Conservation (phyloP, 345 rosid genomes). For the Syzygium aqueum region DNA sequence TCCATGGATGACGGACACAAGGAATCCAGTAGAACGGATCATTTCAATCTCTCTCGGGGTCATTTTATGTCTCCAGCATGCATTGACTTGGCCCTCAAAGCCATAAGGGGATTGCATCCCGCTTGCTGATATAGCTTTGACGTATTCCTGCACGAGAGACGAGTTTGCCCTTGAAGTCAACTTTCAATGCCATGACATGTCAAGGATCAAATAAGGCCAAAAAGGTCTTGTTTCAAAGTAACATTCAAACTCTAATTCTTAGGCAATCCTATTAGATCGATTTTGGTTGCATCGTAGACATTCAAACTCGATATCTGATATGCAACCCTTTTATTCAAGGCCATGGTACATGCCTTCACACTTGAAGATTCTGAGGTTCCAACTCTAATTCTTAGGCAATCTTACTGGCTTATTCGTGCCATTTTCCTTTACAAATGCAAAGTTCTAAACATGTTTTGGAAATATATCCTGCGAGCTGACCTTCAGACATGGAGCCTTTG, state of each 20-base stretch:
- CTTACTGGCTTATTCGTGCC: neutral
- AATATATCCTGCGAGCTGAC: neutral
- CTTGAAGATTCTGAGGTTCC: neutral
- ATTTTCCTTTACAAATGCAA: neutral
- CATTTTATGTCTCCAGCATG: conserved; percentile 92
- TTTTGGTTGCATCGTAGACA: too few relatives aligned
- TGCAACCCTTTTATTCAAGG: neutral
- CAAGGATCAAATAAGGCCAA: neutral
- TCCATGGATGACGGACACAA: conserved; percentile 90
- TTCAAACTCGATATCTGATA: neutral
- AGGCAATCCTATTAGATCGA: too few relatives aligned
- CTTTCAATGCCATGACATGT: neutral
- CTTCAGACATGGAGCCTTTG: neutral
- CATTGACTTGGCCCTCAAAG: conserved; percentile 88
- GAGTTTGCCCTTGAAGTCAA: neutral
- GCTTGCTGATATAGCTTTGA: conserved; percentile 77
- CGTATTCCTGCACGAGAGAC: conserved; percentile 58
- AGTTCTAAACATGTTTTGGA: neutral
- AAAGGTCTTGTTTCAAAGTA: neutral
- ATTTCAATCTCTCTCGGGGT: conserved; percentile 48
- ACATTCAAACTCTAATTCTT: neutral
- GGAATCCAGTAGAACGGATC: conserved; percentile 69
- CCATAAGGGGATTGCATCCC: conserved; percentile 90
- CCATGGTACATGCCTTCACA: neutral
- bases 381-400: neutral